A percentile compares a stretch with the other conserved stretches of the same genome.
Evolutionary conservation across 2,329 filamentous ascomycete genomes (phyloP).

Genomic region (Aspergillus sp.): DNA sequence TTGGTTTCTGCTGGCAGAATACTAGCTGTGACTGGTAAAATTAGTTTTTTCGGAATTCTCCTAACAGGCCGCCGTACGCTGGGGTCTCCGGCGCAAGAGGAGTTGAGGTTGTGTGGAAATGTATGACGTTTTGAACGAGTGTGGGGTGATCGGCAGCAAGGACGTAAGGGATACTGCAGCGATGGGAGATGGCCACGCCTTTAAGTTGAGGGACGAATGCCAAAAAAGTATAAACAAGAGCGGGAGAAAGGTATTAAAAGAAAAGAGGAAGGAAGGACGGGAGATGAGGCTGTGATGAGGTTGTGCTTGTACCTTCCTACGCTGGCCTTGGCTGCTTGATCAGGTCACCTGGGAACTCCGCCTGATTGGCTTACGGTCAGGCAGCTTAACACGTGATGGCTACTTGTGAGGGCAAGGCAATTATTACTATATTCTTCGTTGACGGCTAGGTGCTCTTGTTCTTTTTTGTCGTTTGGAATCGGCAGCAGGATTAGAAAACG

Average conservation of each 20-base stretch:
- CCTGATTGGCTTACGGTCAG: conserved; percentile 13
- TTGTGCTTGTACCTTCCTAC: neutral
- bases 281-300: neutral
- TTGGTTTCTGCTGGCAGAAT: too few relatives aligned
- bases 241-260: neutral
- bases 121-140: conserved; percentile 24
- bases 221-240: neutral
- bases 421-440: neutral
- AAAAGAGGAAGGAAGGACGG: neutral
- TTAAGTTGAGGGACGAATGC: neutral
- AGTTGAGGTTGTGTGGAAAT: conserved; percentile 5
- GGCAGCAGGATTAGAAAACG: neutral
- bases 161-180: neutral
- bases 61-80: too few relatives aligned
- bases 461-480: neutral
- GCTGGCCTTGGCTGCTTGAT: neutral
- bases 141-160: conserved; percentile 15
- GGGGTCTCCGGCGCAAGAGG: neutral
- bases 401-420: neutral
- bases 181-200: neutral
- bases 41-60: too few relatives aligned
- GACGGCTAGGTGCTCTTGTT: too few relatives aligned
- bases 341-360: conserved; percentile 12
- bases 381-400: conserved; percentile 10
- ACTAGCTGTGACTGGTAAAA: too few relatives aligned